Base-by-base conservation (phyloP, 768 basidiomycete genomes). In the button mushroom (Agaricus bisporus) region DNA sequence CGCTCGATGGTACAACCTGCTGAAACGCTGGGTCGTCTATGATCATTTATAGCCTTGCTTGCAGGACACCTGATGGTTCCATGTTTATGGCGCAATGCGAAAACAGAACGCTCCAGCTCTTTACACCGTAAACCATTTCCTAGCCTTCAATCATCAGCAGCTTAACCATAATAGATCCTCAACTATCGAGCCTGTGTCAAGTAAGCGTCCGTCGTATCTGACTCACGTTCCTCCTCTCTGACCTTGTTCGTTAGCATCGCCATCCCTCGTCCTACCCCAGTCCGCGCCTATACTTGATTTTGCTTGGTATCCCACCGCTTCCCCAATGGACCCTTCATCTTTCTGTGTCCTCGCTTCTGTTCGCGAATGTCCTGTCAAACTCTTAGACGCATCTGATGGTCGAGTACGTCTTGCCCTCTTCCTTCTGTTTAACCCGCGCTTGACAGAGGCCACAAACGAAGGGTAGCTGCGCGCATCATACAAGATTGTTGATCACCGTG, bases 401-500 rank as follows among this genome's bases (percentile, higher is more conserved):
- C 72, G 84, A 65, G 95, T 93, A 62, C 45, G 79, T 63, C 9
- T 22, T 22, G 22, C 4, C 22, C 22, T 4, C 2, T 22, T 44
- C 48, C 12, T 17, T 35, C 14, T 39, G n/a, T 35, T 10, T 39
- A 15, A 7, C 25, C 37, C 17, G 46, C 56, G 37, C 36, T 48
- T 48, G 50, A 35, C 7, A 20, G 15, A 22, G n/a, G 20, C 38
- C 25, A 14, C 28, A 20, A 18, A 37, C 32, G 11, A 42, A 51
- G 36, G 37, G 39, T 63, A 97, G 95, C 78, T 91, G 17, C 82
- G 95, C 15, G 95, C 94, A 0, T 94, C 91, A 1, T 98, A 98
- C 66, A 76, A 76, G 38, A 95, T 98, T 37, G 79, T 98, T 9
- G 94, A 98, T 66, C 95, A 98, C 61, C 75, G 88, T n/a, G 95